Evolutionary conservation across 2,329 filamentous ascomycete species (phyloP).

Genomic region (Sporothrix luriei): DNA sequence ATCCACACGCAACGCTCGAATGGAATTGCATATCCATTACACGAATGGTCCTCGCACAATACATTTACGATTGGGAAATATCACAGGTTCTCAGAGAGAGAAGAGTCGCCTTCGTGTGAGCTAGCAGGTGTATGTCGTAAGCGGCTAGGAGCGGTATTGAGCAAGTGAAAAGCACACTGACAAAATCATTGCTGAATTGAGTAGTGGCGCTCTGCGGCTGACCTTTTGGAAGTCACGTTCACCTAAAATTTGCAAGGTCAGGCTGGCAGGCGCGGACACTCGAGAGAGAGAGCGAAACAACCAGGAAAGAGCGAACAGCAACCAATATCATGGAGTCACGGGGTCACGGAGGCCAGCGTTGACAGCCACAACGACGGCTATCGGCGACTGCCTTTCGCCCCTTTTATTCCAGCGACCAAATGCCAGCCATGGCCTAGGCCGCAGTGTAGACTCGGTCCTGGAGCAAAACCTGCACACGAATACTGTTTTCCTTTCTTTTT

Average conservation of each 20-base stretch:
- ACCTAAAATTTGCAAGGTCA: background rate
- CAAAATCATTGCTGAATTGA: background rate
- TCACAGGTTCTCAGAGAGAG: background rate
- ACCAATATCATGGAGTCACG: background rate
- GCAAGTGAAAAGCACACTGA: background rate
- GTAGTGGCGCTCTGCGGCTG: background rate
- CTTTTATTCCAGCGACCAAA: too few species aligned
- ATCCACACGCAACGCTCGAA: background rate
- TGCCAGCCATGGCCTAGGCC: too few species aligned
- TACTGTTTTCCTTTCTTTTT: too few species aligned
- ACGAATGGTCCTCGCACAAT: background rate
- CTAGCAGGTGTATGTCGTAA: slow-evolving; percentile 1
- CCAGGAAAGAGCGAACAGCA: background rate
- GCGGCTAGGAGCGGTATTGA: slow-evolving; percentile 23
- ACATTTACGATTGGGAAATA: background rate
- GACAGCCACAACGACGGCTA: slow-evolving; percentile 14
- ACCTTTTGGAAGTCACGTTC: slow-evolving; percentile 8
- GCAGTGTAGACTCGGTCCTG: background rate
- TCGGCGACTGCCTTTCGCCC: background rate
- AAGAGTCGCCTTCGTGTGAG: slow-evolving; percentile 1
- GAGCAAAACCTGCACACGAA: too few species aligned
- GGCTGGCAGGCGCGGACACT: background rate
- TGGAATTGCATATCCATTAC: too few species aligned
- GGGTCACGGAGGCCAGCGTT: slow-evolving; percentile 13
- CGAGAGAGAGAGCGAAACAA: background rate